Conservation (phyloP, 768 basidiomycete species). For the Lentinus tigrinus region DNA sequence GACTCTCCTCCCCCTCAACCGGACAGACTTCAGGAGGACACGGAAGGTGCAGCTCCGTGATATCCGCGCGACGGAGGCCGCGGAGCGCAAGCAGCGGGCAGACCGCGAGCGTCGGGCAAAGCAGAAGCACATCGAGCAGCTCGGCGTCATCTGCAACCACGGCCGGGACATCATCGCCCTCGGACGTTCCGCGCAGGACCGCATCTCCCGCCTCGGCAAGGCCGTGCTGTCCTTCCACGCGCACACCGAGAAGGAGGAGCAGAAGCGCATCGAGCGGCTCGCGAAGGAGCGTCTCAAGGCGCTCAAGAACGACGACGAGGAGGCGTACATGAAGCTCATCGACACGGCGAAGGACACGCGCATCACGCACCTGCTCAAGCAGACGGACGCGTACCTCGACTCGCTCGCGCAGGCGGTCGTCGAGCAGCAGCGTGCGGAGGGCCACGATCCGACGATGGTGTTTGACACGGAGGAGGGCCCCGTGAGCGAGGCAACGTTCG, state of each 20-base stretch:
- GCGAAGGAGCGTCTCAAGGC: conserved; percentile 98
- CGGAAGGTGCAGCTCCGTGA: conserved; percentile 88
- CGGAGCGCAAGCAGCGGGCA: conserved; percentile 86
- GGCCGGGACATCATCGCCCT: conserved; percentile 71
- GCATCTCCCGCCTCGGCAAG: conserved; percentile 62
- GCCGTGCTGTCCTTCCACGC: conserved; percentile 82
- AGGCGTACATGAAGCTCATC: conserved; percentile 98
- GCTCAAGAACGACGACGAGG: conserved; percentile 96
- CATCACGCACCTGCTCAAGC: conserved; percentile 92
- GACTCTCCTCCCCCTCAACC: conserved; percentile 85
- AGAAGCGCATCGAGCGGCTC: conserved; percentile 93
- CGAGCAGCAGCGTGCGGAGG: conserved; percentile 81
- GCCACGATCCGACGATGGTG: conserved; percentile 34
- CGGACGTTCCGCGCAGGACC: conserved; percentile 58
- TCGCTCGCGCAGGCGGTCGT: conserved; percentile 92
- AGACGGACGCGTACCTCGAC: conserved; percentile 94
- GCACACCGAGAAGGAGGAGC: conserved; percentile 95
- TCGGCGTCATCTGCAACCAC: conserved; percentile 81
- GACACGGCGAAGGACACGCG: conserved; percentile 99
- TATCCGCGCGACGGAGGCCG: conserved; percentile 83
- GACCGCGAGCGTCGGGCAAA: conserved; percentile 95
- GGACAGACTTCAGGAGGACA: conserved; percentile 83
- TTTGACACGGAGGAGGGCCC: conserved; percentile 71
- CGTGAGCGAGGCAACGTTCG: conserved; percentile 86
- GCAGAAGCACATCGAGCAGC: conserved; percentile 94